Conservation (phyloP, 805 yeast genomes). For the Spathaspora boniae region DNA sequence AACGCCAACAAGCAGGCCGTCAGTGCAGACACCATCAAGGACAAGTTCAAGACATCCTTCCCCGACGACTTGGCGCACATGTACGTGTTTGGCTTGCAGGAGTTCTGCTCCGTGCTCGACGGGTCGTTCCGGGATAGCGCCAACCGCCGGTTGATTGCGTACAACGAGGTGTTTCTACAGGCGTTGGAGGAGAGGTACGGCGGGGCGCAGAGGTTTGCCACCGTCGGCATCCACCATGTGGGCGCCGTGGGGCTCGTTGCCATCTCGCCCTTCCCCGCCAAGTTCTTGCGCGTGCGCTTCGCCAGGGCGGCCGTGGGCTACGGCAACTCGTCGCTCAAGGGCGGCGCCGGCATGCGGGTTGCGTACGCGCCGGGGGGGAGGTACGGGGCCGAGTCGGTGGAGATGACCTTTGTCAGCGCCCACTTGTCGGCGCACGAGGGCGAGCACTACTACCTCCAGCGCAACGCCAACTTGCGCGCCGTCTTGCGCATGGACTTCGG, state of each 20-base stretch:
- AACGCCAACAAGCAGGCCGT: constrained; percentile 53
- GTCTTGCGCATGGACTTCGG: constrained; percentile 56
- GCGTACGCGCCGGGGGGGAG: constrained; percentile 21
- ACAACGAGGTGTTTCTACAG: constrained; percentile 33
- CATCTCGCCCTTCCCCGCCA: constrained; percentile 41
- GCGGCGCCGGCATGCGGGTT: constrained; percentile 65
- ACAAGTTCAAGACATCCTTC: constrained; percentile 22
- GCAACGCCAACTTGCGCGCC: constrained; percentile 52
- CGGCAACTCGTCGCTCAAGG: constrained; percentile 64
- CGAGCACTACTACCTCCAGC: constrained; percentile 31
- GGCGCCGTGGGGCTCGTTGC: constrained; percentile 61
- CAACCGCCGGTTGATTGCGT: constrained; percentile 29
- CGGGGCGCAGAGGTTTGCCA: constrained; percentile 29
- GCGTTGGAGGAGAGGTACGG: constrained; percentile 34
- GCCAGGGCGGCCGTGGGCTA: constrained; percentile 53
- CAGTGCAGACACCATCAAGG: constrained; percentile 25
- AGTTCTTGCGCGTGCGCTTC: constrained; percentile 20
- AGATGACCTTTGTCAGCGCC: constrained; percentile 60
- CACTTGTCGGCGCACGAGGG: constrained; percentile 86
- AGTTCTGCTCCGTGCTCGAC: constrained; percentile 53
- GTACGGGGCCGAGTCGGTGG: constrained; percentile 18
- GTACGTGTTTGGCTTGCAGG: constrained; percentile 66
- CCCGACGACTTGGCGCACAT: constrained; percentile 40
- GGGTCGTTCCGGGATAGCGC: constrained; percentile 44
- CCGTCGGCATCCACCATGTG: constrained; percentile 41